Conservation (phyloP, 306 rosid species). For the Cicer bijugum region DNA sequence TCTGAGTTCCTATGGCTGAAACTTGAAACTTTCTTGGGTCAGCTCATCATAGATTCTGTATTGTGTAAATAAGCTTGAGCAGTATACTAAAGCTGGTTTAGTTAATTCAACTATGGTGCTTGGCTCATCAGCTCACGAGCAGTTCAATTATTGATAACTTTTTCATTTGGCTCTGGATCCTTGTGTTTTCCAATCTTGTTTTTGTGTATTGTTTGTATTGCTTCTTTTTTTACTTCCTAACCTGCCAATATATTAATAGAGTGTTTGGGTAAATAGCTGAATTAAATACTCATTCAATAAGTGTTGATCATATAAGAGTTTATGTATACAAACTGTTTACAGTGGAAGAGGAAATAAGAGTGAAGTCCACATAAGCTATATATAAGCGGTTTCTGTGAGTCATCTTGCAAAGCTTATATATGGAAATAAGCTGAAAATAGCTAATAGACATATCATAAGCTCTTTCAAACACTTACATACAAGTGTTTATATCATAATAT, state of each 20-base stretch:
- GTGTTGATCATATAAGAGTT: not conserved
- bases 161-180: not conserved
- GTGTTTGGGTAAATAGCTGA: constrained; percentile 6
- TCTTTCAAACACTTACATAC: not conserved
- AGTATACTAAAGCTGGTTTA: constrained; percentile 4
- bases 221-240: not conserved
- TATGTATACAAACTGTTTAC: not conserved
- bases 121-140: not conserved
- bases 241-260: not conserved
- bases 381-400: not conserved
- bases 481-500: constrained; percentile 3
- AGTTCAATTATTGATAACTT: not conserved
- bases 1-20: constrained; percentile 6
- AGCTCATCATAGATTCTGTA: constrained; percentile 1
- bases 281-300: not conserved
- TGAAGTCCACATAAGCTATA: not conserved
- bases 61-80: constrained; percentile 2
- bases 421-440: not conserved
- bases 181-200: not conserved
- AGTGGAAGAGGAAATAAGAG: constrained; percentile 1
- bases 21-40: constrained; percentile 15
- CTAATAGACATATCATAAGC: not conserved
- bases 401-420: not conserved
- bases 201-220: not conserved
- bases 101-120: constrained; percentile 4